These are phyloP conservation scores for Penicillium concentricum DNA, from an alignment of 2,329 filamentous ascomycete genomes.

Conservation along the genomic window DNA sequence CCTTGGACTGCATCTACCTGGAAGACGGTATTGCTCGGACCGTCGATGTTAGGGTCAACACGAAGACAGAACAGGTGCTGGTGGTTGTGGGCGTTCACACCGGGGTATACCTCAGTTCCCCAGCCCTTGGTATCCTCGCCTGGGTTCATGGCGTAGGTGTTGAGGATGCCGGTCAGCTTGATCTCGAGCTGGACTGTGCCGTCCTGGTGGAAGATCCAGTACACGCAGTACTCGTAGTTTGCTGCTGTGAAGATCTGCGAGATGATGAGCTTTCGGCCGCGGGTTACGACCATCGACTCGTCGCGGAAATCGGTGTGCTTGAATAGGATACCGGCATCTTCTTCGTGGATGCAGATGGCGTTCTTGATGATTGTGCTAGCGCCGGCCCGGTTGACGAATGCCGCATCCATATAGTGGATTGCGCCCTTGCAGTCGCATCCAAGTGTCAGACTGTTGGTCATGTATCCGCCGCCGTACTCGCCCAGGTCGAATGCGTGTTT, in stretches of 20 bases:
- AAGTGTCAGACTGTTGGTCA: slow-evolving; percentile 49
- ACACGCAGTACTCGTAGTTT: slow-evolving; percentile 88
- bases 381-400: slow-evolving; percentile 76
- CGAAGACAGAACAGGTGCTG: slow-evolving; percentile 93
- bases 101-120: slow-evolving; percentile 88
- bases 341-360: slow-evolving; percentile 92
- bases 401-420: slow-evolving; percentile 88
- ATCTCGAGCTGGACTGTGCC: slow-evolving; percentile 90
- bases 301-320: slow-evolving; percentile 95
- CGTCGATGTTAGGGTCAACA: slow-evolving; percentile 83
- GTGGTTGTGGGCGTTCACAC: slow-evolving; percentile 93
- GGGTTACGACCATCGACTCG: slow-evolving; percentile 80
- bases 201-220: slow-evolving; percentile 92
- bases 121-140: slow-evolving; percentile 81
- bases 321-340: slow-evolving; percentile 87
- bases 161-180: slow-evolving; percentile 86
- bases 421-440: slow-evolving; percentile 51
- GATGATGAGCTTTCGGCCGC: slow-evolving; percentile 79
- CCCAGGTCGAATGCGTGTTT: slow-evolving; percentile 51
- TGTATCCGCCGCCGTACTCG: slow-evolving; percentile 50
- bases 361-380: slow-evolving; percentile 83
- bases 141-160: slow-evolving; percentile 80
- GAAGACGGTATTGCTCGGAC: slow-evolving; percentile 79
- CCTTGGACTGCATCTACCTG: slow-evolving; percentile 73
- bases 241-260: slow-evolving; percentile 93